Conservation (phyloP, 2,329 filamentous ascomycete species). For the Hymenoscyphus fraxineus region DNA sequence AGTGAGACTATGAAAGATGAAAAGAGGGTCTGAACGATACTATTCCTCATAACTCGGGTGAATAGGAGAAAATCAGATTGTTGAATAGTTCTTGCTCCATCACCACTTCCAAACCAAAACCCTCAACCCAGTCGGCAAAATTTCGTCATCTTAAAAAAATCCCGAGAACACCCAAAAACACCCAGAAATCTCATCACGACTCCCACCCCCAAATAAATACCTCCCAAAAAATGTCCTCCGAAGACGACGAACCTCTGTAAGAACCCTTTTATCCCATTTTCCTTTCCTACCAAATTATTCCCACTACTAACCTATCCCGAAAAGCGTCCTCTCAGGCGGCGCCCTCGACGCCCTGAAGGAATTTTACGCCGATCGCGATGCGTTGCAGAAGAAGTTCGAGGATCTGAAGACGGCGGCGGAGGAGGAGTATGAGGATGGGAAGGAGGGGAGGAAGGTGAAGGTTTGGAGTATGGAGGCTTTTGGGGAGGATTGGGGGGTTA, state of each 20-base stretch:
- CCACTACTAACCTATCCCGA: background rate
- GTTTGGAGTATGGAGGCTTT: conserved; percentile 65
- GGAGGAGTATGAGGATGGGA: conserved; percentile 39
- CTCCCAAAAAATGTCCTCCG: conserved; percentile 9
- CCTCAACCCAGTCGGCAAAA: conserved; percentile 9
- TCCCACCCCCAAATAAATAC: background rate
- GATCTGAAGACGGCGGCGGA: conserved; percentile 61
- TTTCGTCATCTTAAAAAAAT: conserved; percentile 6
- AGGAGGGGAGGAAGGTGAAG: conserved; percentile 6
- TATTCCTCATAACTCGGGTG: background rate
- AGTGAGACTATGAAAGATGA: background rate
- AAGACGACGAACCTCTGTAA: conserved; percentile 16
- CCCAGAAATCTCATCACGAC: background rate
- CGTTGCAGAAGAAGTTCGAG: conserved; percentile 62
- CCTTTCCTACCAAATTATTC: too few relatives aligned
- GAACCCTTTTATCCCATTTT: background rate
- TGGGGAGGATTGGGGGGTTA: conserved; percentile 77
- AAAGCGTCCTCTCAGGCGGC: conserved; percentile 59
- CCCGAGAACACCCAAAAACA: background rate
- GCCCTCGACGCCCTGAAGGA: conserved; percentile 66
- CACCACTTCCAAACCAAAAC: background rate
- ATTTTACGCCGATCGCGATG: conserved; percentile 72
- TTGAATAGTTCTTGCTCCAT: background rate
- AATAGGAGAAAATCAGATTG: background rate
- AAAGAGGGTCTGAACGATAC: background rate